These are phyloP conservation scores for Pyrus pyrifolia DNA, from an alignment of 306 rosid genomes.

Conservation along the genomic window DNA sequence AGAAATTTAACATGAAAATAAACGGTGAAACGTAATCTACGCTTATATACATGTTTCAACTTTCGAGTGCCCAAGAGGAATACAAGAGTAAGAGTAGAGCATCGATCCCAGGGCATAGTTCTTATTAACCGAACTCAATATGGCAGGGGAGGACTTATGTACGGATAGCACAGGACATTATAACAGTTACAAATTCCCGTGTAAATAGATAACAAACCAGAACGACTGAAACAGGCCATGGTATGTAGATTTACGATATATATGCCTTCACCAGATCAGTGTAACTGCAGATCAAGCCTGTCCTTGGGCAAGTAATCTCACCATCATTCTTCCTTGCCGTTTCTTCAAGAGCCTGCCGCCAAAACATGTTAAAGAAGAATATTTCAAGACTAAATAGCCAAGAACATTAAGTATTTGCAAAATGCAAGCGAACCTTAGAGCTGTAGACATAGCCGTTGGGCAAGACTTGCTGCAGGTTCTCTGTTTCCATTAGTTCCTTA, in stretches of 20 bases:
- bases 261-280: conserved; percentile 71
- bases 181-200: too few species aligned
- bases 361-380: neutral
- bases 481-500: conserved; percentile 91
- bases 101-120: too few species aligned
- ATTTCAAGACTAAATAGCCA: conserved; percentile 2
- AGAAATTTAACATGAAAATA: too few species aligned
- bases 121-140: too few species aligned
- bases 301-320: conserved; percentile 74
- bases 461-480: conserved; percentile 88
- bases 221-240: too few species aligned
- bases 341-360: conserved; percentile 80
- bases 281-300: conserved; percentile 44
- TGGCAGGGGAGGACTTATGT: too few species aligned
- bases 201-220: neutral
- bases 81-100: too few species aligned
- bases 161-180: too few species aligned
- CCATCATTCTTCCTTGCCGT: conserved; percentile 78
- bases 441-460: conserved; percentile 72
- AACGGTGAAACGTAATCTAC: too few species aligned
- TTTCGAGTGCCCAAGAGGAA: too few species aligned
- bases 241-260: conserved; percentile 34
- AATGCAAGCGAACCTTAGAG: conserved; percentile 45
- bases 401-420: too few species aligned
- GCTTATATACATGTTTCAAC: too few species aligned